Conservation (phyloP, 768 basidiomycete species). For the Strobilomyces echinocephalus region DNA sequence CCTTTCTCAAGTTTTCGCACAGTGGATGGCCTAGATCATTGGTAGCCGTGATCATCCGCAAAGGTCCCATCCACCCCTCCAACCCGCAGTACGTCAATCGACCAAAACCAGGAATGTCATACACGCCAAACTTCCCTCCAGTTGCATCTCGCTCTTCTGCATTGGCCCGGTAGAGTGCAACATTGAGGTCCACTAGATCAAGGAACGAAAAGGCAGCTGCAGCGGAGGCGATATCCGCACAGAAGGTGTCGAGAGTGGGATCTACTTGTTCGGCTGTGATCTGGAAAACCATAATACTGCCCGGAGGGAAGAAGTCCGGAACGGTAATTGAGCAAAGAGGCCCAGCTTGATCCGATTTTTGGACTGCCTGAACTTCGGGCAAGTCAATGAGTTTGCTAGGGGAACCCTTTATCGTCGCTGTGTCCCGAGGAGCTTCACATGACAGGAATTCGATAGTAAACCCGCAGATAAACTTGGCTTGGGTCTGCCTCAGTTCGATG, state of each 20-base stretch:
- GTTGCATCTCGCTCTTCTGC: constrained; percentile 92
- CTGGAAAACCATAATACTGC: constrained; percentile 89
- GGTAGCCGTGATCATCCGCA: constrained; percentile 76
- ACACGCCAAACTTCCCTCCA: constrained; percentile 71
- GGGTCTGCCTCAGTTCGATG: constrained; percentile 76
- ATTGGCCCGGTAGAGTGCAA: constrained; percentile 79
- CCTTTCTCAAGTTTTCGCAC: constrained; percentile 81
- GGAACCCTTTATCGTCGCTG: constrained; percentile 62
- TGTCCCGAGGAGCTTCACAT: constrained; percentile 48
- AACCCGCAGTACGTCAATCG: constrained; percentile 87
- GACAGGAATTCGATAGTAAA: constrained; percentile 66
- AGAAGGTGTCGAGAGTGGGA: constrained; percentile 64
- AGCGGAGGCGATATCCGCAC: constrained; percentile 64
- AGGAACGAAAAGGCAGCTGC: constrained; percentile 70
- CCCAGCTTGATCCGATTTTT: constrained; percentile 61
- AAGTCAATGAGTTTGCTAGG: constrained; percentile 66
- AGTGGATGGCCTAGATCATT: constrained; percentile 95
- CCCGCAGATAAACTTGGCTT: constrained; percentile 77
- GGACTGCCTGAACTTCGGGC: constrained; percentile 49
- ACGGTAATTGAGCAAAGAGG: constrained; percentile 75
- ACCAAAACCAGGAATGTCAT: constrained; percentile 73
- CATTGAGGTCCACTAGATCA: constrained; percentile 84
- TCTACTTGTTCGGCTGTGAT: constrained; percentile 79
- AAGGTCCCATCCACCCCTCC: constrained; percentile 94
- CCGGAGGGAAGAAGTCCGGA: constrained; percentile 91